A percentile compares a stretch with the other conserved stretches of the same genome.
Evolutionary conservation across 2,329 filamentous ascomycete species (phyloP).

Genomic region (Thyridium curvatum): DNA sequence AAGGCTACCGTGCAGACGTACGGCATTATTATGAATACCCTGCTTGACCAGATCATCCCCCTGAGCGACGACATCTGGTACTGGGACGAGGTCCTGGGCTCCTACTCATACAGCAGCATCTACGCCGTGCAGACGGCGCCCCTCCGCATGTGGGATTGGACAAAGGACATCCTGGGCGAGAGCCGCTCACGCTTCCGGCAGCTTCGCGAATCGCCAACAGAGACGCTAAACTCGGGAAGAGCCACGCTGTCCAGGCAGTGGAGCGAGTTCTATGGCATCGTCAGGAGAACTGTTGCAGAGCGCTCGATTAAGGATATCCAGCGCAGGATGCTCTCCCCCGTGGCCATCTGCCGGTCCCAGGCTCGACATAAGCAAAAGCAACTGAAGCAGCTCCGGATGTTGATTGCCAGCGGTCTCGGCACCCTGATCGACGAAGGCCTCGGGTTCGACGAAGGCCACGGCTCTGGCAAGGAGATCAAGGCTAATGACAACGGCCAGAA

Average conservation of each 20-base stretch:
- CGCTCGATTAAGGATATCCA: constrained; percentile 66
- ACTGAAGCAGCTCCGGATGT: constrained; percentile 66
- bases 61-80: constrained; percentile 88
- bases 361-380: constrained; percentile 67
- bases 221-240: constrained; percentile 9
- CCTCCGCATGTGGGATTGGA: constrained; percentile 64
- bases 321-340: constrained; percentile 66
- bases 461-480: constrained; percentile 44
- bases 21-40: constrained; percentile 67
- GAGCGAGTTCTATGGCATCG: constrained; percentile 72
- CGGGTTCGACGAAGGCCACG: constrained; percentile 56
- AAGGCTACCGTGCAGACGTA: constrained; percentile 92
- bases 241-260: constrained; percentile 44
- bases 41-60: constrained; percentile 77
- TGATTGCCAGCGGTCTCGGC: constrained; percentile 81
- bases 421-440: constrained; percentile 83
- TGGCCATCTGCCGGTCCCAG: constrained; percentile 69
- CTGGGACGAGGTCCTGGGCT: constrained; percentile 84
- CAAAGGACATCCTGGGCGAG: constrained; percentile 61
- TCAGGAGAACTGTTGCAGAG: constrained; percentile 68
- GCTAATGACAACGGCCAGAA: constrained; percentile 32
- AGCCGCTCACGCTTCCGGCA: constrained; percentile 38
- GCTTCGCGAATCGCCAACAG: constrained; percentile 11
- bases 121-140: constrained; percentile 87
- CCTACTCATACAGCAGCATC: constrained; percentile 69